Evolutionary conservation across 805 yeast genomes (phyloP).

Genomic region (Kazachstania psychrophila): DNA sequence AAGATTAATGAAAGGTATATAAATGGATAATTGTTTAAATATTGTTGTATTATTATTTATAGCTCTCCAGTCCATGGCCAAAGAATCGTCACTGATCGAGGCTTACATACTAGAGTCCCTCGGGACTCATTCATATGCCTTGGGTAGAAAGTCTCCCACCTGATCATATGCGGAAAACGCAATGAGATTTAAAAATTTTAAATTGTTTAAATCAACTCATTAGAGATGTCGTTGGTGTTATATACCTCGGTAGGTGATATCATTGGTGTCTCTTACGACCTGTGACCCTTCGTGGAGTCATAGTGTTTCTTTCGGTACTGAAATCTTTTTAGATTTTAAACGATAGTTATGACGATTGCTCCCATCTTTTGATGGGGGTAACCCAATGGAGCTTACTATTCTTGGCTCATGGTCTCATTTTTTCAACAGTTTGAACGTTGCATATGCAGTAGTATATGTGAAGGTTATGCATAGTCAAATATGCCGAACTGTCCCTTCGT

Average conservation of each 20-base stretch:
- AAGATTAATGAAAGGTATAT: too few relatives aligned
- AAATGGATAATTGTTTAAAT: too few relatives aligned
- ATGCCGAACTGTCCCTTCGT: constrained; percentile 55
- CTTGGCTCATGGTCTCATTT: constrained; percentile 53
- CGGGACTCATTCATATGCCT: constrained; percentile 37
- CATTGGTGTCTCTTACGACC: too few relatives aligned
- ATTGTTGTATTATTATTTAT: too few relatives aligned
- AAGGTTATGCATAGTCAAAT: constrained; percentile 52
- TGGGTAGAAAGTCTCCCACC: constrained; percentile 88
- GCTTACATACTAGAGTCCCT: constrained; percentile 45
- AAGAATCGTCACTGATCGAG: constrained; percentile 68
- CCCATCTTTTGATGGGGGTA: constrained; percentile 27
- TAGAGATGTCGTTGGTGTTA: constrained; percentile 10
- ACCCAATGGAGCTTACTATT: constrained; percentile 82
- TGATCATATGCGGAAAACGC: constrained; percentile 52
- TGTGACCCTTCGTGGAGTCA: constrained; percentile 5
- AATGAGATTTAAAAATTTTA: constrained; percentile 35
- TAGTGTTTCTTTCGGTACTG: constrained; percentile 48
- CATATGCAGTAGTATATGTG: constrained; percentile 7
- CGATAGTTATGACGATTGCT: constrained; percentile 70
- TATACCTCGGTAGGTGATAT: too few relatives aligned
- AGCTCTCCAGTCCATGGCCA: constrained; percentile 49
- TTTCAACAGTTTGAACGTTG: constrained; percentile 25
- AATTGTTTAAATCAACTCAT: constrained; percentile 32
- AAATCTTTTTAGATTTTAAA: constrained; percentile 44